These are phyloP conservation scores for Hypomontagnella monticulosa DNA, from an alignment of 495 filamentous ascomycete genomes.

Conservation along the genomic window DNA sequence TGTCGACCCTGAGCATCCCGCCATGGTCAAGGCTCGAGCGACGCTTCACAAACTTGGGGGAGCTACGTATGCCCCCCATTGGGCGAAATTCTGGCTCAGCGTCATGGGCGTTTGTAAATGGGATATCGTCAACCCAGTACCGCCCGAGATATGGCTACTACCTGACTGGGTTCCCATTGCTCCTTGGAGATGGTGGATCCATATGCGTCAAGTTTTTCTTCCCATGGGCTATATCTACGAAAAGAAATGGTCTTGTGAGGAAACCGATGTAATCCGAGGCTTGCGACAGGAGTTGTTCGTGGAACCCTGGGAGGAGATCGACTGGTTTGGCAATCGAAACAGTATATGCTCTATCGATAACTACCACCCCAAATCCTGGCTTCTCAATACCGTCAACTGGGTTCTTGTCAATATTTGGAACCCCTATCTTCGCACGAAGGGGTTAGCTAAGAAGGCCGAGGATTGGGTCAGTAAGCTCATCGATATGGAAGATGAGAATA, in stretches of 20 bases:
- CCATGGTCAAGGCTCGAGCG: conserved; percentile 86
- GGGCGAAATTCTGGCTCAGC: conserved; percentile 93
- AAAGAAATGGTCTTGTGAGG: conserved; percentile 74
- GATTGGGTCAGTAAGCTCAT: conserved; percentile 77
- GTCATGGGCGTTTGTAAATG: conserved; percentile 85
- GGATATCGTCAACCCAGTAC: conserved; percentile 93
- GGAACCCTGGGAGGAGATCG: conserved; percentile 78
- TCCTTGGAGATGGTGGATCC: conserved; percentile 99
- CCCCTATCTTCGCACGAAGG: conserved; percentile 71
- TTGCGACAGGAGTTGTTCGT: conserved; percentile 87
- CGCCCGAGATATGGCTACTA: conserved; percentile 92
- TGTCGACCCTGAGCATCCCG: conserved; percentile 83
- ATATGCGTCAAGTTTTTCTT: conserved; percentile 91
- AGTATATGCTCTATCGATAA: conserved; percentile 83
- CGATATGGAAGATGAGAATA: conserved; percentile 90
- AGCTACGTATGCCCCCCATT: conserved; percentile 85
- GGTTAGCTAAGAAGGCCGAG: conserved; percentile 72
- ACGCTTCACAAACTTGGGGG: conserved; percentile 88
- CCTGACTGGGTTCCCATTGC: conserved; percentile 95
- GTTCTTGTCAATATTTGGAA: conserved; percentile 79
- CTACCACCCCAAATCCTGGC: conserved; percentile 89
- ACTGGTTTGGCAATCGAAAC: conserved; percentile 82
- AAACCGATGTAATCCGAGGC: conserved; percentile 73
- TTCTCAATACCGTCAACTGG: conserved; percentile 80
- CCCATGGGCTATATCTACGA: conserved; percentile 93